These are phyloP conservation scores for Wickerhamiella nectarea DNA, from an alignment of 805 yeast species.

Conservation along the genomic window DNA sequence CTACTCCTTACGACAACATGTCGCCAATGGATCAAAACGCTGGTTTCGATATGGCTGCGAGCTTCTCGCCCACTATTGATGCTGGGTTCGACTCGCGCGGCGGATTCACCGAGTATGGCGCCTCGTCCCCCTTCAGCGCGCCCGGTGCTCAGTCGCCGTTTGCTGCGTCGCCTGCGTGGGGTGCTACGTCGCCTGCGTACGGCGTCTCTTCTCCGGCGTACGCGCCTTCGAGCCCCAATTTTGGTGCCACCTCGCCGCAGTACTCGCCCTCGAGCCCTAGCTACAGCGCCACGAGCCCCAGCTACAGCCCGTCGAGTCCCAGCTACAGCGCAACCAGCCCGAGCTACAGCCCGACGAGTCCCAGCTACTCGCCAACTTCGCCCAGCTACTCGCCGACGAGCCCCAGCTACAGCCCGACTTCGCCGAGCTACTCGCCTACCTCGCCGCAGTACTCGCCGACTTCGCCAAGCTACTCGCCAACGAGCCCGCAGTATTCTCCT, in stretches of 20 bases:
- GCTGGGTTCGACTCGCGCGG: conserved; percentile 62
- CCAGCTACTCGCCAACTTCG: conserved; percentile 42
- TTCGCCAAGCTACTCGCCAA: conserved; percentile 51
- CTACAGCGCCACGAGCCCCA: conserved; percentile 18
- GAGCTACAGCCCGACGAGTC: conserved; percentile 55
- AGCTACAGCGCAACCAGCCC: conserved; percentile 51
- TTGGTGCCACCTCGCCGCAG: conserved; percentile 42
- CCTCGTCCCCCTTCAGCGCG: conserved; percentile 50
- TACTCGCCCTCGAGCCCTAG: conserved; percentile 69
- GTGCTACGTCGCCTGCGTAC: conserved; percentile 58
- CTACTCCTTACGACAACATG: conserved; percentile 74
- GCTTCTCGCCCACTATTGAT: conserved; percentile 82
- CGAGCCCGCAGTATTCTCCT: conserved; percentile 46
- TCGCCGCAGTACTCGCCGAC: conserved; percentile 60
- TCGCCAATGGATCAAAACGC: conserved; percentile 33
- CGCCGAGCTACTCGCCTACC: conserved; percentile 61
- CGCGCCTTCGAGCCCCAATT: conserved; percentile 66
- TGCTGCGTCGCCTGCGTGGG: conserved; percentile 55
- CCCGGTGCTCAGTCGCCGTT: conserved; percentile 52
- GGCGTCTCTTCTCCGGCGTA: conserved; percentile 60
- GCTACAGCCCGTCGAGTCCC: conserved; percentile 19
- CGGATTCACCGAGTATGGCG: conserved; percentile 72
- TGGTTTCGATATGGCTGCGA: conserved; percentile 45
- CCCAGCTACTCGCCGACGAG: conserved; percentile 54
- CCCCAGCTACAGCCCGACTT: conserved; percentile 49